A percentile compares a stretch with the other conserved stretches of the same genome.
Conservation (phyloP, 805 yeast genomes). For the Hanseniaspora pseudoguilliermondii region DNA sequence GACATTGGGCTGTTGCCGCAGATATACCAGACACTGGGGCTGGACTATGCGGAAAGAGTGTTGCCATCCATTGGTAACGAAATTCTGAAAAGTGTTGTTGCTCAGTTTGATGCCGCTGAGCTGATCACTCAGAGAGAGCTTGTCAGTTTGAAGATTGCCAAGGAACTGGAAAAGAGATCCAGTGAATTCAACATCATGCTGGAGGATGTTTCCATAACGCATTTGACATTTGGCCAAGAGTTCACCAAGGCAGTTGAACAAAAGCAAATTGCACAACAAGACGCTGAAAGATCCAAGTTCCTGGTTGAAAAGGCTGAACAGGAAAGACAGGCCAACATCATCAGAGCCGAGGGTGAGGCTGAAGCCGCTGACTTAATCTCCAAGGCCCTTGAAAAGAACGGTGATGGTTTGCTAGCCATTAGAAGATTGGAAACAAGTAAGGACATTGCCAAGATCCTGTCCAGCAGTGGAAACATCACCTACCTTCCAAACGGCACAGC, state of each 20-base stretch:
- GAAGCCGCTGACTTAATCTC: slow-evolving; percentile 94
- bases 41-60: slow-evolving; percentile 90
- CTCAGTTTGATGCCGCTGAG: slow-evolving; percentile 92
- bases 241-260: slow-evolving; percentile 97
- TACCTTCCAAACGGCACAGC: slow-evolving; percentile 55
- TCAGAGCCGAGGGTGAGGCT: slow-evolving; percentile 98
- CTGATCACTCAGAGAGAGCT: slow-evolving; percentile 93
- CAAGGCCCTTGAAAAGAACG: slow-evolving; percentile 82
- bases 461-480: slow-evolving; percentile 71
- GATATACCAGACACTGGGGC: slow-evolving; percentile 82
- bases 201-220: slow-evolving; percentile 96
- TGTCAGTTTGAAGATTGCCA: slow-evolving; percentile 77
- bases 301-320: slow-evolving; percentile 94
- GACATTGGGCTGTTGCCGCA: slow-evolving; percentile 69
- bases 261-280: slow-evolving; percentile 98
- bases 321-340: slow-evolving; percentile 86
- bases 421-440: slow-evolving; percentile 94
- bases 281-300: slow-evolving; percentile 91
- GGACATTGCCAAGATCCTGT: slow-evolving; percentile 83
- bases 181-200: slow-evolving; percentile 76
- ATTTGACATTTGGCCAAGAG: slow-evolving; percentile 91
- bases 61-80: slow-evolving; percentile 88
- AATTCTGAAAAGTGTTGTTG: slow-evolving; percentile 77
- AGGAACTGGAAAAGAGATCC: slow-evolving; percentile 73
- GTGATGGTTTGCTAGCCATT: slow-evolving; percentile 87